Percentiles rank a stretch among this genome's conserved stretches.
These are phyloP conservation scores for Fragaria iinumae DNA, from an alignment of 306 rosid genomes.

Conservation along the genomic window DNA sequence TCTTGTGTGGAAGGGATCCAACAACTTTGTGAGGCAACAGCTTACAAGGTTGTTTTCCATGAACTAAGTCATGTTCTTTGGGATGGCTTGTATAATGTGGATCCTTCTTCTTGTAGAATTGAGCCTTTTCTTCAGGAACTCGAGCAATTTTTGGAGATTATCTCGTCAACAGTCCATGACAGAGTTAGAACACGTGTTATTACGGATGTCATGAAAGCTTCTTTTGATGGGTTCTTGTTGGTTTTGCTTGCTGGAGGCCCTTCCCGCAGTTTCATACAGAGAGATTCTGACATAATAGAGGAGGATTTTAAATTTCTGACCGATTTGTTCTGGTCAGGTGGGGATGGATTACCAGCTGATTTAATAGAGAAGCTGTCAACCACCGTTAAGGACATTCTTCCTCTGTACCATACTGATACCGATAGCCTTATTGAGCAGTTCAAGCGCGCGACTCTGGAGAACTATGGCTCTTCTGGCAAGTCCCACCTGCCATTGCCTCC, in stretches of 20 bases:
- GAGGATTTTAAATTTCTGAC: slow-evolving; percentile 84
- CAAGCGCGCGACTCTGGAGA: slow-evolving; percentile 41
- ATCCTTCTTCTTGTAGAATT: slow-evolving; percentile 63
- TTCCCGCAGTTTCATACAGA: slow-evolving; percentile 61
- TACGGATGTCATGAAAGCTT: slow-evolving; percentile 75
- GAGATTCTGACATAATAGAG: slow-evolving; percentile 61
- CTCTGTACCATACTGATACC: slow-evolving; percentile 49
- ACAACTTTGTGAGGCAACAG: slow-evolving; percentile 70
- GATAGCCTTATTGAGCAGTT: slow-evolving; percentile 66
- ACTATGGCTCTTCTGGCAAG: slow-evolving; percentile 57
- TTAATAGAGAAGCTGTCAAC: slow-evolving; percentile 60
- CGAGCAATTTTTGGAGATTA: slow-evolving; percentile 74
- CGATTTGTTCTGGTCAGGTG: slow-evolving; percentile 92
- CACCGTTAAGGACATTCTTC: slow-evolving; percentile 48
- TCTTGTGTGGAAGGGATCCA: slow-evolving; percentile 74
- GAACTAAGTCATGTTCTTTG: slow-evolving; percentile 64
- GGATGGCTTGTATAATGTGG: slow-evolving; percentile 76
- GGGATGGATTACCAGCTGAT: slow-evolving; percentile 87
- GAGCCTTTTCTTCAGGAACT: slow-evolving; percentile 81
- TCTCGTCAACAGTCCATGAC: slow-evolving; percentile 84
- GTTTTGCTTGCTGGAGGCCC: slow-evolving; percentile 95
- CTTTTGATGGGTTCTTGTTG: slow-evolving; percentile 78
- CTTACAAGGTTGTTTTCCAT: slow-evolving; percentile 67
- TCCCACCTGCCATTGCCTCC: slow-evolving; percentile 82
- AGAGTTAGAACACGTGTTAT: slow-evolving; percentile 89